Conservation (phyloP, 2,329 filamentous ascomycete species). For the Cladorrhinum sp. region DNA sequence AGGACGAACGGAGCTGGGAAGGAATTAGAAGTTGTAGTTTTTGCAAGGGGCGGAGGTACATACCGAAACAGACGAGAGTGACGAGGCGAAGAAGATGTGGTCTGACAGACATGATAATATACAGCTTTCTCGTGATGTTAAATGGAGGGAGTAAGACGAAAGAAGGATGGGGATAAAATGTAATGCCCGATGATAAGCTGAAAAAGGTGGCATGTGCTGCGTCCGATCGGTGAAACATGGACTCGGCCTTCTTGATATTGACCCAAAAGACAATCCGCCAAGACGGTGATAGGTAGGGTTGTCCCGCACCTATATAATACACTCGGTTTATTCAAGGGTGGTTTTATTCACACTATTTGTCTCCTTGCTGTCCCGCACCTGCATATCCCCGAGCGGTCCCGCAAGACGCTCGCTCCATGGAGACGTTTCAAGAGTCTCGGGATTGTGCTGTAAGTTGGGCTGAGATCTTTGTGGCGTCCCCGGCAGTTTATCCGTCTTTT, state of each 20-base stretch:
- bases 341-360: background rate
- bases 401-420: background rate
- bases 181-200: too few relatives aligned
- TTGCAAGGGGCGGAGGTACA: background rate
- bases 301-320: background rate
- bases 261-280: background rate
- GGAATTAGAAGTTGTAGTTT: background rate
- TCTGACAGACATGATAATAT: background rate
- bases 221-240: background rate
- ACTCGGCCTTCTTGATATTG: background rate
- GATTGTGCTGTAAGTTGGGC: background rate
- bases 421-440: background rate
- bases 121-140: background rate
- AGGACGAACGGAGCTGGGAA: background rate
- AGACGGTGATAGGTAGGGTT: background rate
- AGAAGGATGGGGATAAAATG: background rate
- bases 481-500: background rate
- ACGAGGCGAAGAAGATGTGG: background rate
- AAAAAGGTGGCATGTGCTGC: too few relatives aligned
- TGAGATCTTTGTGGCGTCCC: background rate
- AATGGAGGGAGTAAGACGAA: background rate
- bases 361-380: background rate
- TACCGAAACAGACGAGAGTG: background rate
- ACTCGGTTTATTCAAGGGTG: background rate
- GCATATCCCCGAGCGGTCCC: background rate